These are phyloP conservation scores for Kalanchoe fedtschenkoi DNA, from an alignment of 164 flowering plant genomes.

Conservation along the genomic window DNA sequence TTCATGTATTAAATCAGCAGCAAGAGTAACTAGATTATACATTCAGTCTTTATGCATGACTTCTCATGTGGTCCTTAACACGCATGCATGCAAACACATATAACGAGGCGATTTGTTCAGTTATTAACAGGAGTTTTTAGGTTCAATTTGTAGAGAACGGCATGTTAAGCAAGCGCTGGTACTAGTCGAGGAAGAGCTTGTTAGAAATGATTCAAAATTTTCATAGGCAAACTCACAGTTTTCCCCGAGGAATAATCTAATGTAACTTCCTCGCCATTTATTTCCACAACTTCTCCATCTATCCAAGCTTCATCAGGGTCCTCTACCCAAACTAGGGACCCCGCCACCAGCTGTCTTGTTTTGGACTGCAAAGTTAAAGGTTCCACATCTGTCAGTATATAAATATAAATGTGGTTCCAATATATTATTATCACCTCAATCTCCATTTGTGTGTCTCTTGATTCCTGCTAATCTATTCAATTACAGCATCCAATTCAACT, in stretches of 20 bases:
- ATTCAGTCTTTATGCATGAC: too few species aligned
- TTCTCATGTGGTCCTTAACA: too few species aligned
- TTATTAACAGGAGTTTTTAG: too few species aligned
- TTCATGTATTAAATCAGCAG: too few species aligned
- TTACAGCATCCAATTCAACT: too few species aligned
- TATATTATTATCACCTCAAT: too few species aligned
- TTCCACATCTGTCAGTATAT: conserved; percentile 2
- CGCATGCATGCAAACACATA: too few species aligned
- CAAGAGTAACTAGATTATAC: too few species aligned
- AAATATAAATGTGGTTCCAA: too few species aligned
- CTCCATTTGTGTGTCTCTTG: too few species aligned
- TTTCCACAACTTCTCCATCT: conserved; percentile 71
- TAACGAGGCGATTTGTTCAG: background rate
- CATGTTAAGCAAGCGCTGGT: background rate
- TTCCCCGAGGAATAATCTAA: conserved; percentile 52
- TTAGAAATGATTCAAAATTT: background rate
- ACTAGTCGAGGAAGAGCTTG: background rate
- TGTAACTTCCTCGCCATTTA: conserved; percentile 43
- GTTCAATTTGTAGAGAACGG: background rate
- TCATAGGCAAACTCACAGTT: conserved; percentile 30
- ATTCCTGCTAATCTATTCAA: too few species aligned
- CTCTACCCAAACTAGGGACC: conserved; percentile 81
- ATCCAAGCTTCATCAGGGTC: conserved; percentile 76
- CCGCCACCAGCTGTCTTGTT: conserved; percentile 32
- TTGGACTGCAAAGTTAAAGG: conserved; percentile 29